A percentile compares a stretch with the other conserved stretches of the same genome.
Evolutionary conservation across 768 basidiomycete genomes (phyloP).

Genomic region (Phaffia australis): DNA sequence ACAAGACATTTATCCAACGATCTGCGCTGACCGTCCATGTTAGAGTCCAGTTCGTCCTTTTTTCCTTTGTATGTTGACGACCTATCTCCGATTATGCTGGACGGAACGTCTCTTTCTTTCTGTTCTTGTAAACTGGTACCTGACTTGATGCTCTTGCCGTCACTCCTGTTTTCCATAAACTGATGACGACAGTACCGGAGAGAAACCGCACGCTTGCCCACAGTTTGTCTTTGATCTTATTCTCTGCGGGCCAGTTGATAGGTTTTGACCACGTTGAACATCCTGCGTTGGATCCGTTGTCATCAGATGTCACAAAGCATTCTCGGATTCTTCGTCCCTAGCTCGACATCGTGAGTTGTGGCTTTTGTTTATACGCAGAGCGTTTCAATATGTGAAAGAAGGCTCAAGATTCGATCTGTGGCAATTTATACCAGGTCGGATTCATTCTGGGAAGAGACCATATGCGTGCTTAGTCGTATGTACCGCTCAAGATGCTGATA

Average conservation of each 20-base stretch:
- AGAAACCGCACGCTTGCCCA: slow-evolving; percentile 37
- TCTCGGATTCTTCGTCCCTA: slow-evolving; percentile 39
- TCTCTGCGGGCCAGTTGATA: too few species aligned
- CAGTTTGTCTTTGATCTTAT: too few species aligned
- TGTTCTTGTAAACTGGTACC: background rate
- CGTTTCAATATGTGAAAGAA: too few species aligned
- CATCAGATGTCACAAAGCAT: slow-evolving; percentile 34
- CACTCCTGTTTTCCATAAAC: background rate
- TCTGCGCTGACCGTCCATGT: slow-evolving; percentile 38
- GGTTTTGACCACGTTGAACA: too few species aligned
- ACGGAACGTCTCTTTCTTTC: background rate
- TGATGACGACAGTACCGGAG: slow-evolving; percentile 35
- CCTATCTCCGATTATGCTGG: background rate
- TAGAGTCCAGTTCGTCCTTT: slow-evolving; percentile 33
- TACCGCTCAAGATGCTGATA: too few species aligned
- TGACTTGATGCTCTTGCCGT: background rate
- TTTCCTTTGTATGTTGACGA: background rate
- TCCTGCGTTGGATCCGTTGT: too few species aligned
- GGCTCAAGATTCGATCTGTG: background rate
- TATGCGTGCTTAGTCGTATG: too few species aligned
- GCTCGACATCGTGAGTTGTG: slow-evolving; percentile 34
- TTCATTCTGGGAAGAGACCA: slow-evolving; percentile 39
- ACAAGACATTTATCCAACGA: slow-evolving; percentile 34
- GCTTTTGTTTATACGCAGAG: slow-evolving; percentile 32
- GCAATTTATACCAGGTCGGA: background rate